These are phyloP conservation scores for Plasmodium cynomolgi DNA, from an alignment of 169 alveolate species.

Conservation along the genomic window DNA sequence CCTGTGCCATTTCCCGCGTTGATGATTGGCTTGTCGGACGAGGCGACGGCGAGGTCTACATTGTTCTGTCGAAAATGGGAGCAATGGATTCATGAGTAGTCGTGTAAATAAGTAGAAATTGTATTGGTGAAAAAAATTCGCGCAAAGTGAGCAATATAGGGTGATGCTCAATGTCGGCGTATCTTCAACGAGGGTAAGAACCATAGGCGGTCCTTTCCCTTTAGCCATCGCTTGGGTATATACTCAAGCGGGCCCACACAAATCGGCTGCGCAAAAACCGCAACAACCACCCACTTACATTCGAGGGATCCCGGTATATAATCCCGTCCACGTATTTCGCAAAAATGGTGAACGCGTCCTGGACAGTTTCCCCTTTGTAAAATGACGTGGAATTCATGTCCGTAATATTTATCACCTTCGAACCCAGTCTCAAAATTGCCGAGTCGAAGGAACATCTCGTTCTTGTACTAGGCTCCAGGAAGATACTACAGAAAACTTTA, in stretches of 20 bases:
- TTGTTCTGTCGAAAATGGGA: constrained; percentile 35
- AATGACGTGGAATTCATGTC: constrained; percentile 80
- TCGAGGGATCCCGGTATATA: constrained; percentile 76
- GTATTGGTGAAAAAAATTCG: not conserved
- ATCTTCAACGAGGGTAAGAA: not conserved
- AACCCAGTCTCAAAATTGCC: constrained; percentile 87
- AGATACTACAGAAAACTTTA: constrained; percentile 75
- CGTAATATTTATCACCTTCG: constrained; percentile 79
- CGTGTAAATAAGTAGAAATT: not conserved
- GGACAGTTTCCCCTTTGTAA: constrained; percentile 87
- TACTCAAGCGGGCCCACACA: not conserved
- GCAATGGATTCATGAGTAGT: not conserved
- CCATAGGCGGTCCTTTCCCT: not conserved
- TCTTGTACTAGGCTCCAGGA: constrained; percentile 88
- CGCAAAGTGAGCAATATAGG: not conserved
- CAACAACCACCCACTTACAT: constrained; percentile 12
- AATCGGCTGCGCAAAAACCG: not conserved
- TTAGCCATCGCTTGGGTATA: not conserved
- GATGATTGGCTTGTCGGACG: constrained; percentile 82
- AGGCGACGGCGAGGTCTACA: constrained; percentile 57
- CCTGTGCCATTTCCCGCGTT: constrained; percentile 90
- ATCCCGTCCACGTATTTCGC: constrained; percentile 85
- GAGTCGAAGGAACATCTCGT: constrained; percentile 91
- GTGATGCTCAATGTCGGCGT: not conserved
- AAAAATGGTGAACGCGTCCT: constrained; percentile 83